Percentiles rank a stretch among this genome's conserved stretches.
phyloP scores from a whole-genome alignment of 129 eudicot genomes.

The Flaveria linearis region DNA sequence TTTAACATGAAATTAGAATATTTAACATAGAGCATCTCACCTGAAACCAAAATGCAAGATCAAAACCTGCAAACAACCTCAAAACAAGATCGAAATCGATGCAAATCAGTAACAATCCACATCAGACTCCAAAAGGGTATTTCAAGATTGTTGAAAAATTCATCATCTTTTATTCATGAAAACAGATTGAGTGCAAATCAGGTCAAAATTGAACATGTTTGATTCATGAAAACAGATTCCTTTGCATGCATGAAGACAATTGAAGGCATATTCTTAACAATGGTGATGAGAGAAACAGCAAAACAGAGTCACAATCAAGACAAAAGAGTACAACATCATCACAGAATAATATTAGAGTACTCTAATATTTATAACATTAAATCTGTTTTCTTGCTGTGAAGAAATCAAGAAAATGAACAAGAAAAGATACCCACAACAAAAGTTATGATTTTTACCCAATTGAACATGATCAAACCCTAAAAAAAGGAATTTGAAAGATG shows the following conservation, averaged over 20 bases:
- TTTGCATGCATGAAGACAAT: slow-evolving; percentile 24
- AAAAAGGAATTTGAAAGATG: slow-evolving; percentile 21
- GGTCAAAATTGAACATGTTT: background rate
- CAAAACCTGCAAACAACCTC: slow-evolving; percentile 19
- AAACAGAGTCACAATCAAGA: slow-evolving; percentile 33
- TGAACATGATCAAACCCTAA: slow-evolving; percentile 39
- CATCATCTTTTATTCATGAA: no score
- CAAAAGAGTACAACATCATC: slow-evolving; percentile 24
- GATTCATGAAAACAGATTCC: slow-evolving; percentile 18
- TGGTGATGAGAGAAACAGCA: slow-evolving; percentile 35
- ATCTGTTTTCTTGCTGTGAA: slow-evolving; percentile 27
- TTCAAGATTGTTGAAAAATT: no score
- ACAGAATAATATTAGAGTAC: background rate
- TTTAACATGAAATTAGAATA: slow-evolving; percentile 15
- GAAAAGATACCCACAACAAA: slow-evolving; percentile 31
- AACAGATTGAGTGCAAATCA: no score
- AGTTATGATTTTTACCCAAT: slow-evolving; percentile 15
- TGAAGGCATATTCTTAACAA: slow-evolving; percentile 35
- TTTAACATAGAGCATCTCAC: background rate
- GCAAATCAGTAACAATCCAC: no score
- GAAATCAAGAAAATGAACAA: slow-evolving; percentile 42
- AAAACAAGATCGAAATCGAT: background rate
- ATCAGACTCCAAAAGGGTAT: background rate
- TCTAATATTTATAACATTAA: background rate
- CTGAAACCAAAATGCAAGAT: slow-evolving; percentile 29